Base-by-base conservation (phyloP, 2,329 filamentous ascomycete species). In the Diaporthe aspalathi region DNA sequence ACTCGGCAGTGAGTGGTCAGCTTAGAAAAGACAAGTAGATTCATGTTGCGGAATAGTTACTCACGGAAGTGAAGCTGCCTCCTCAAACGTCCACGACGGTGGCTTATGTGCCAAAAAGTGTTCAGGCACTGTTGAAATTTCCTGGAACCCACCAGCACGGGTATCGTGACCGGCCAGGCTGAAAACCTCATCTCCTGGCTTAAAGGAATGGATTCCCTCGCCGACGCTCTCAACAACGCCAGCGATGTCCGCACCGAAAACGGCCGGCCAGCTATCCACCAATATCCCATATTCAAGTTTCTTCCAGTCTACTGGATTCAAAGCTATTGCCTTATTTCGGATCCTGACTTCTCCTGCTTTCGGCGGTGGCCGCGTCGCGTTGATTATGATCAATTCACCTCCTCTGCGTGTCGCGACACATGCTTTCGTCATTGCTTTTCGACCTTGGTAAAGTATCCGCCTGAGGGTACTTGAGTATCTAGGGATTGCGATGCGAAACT, bases 251-350 rank as follows among this genome's bases (percentile, higher is more conserved):
- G 80, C 73, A 16, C 81, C 81, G 7, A 81, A 76, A 16, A 81
- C 75, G 17, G 76, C 71, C 9, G 81, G 81, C 79, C 79, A 82
- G 3, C 70, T 49, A 27, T 73, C 68, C 43, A 80, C 73, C 54
- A 75, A 73, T 20, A 77, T 73, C 2, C 79, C 79, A 9, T 77
- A 73, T 50, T 78, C 66, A 1, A 79, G 73, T 47, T 77, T 79
- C 72, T 82, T 81, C 70, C 74, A 77, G 56, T 82, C 81, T 1
- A 81, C 75, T 0, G 75, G 77, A 56, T 82, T 82, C 27, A 82
- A 70, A 1, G 75, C 79, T 14, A 82, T 74, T 14, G 78, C 78
- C 29, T 76, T 76, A 29, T 77, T 73, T 22, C 78, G 78, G 70
- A 82, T 79, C 70, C 75, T 72, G 12, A 82, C 73, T 73, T 82